Evolutionary conservation across 2,329 filamentous ascomycete species (phyloP).

Genomic region (Monosporascus sp.): DNA sequence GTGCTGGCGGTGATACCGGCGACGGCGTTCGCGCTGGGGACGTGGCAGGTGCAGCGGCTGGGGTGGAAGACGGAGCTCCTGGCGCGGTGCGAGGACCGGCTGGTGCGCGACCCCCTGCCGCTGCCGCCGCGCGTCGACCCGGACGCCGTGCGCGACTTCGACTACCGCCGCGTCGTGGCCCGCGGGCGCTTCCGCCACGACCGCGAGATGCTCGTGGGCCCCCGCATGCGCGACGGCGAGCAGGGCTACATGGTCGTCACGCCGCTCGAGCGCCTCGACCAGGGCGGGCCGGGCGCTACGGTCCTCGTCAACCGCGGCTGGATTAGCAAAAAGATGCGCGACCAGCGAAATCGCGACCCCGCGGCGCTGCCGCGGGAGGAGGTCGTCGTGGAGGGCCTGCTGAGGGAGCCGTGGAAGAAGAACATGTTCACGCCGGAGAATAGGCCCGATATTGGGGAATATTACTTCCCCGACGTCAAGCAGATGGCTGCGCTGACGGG

Average conservation of each 20-base stretch:
- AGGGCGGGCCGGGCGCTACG: slow-evolving; percentile 39
- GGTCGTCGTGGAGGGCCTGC: slow-evolving; percentile 74
- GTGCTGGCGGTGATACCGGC: slow-evolving; percentile 83
- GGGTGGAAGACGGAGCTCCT: slow-evolving; percentile 92
- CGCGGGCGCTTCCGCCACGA: slow-evolving; percentile 75
- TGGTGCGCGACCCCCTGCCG: slow-evolving; percentile 79
- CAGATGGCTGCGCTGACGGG: slow-evolving; percentile 84
- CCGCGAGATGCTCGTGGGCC: slow-evolving; percentile 93
- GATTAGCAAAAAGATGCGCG: slow-evolving; percentile 71
- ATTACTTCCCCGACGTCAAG: slow-evolving; percentile 89
- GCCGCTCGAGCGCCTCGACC: slow-evolving; percentile 68
- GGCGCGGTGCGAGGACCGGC: slow-evolving; percentile 84
- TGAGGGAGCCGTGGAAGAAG: slow-evolving; percentile 91
- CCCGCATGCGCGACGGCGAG: slow-evolving; percentile 80
- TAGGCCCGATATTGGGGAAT: slow-evolving; percentile 73
- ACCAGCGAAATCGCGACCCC: slow-evolving; percentile 57
- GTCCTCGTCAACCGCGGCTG: slow-evolving; percentile 88
- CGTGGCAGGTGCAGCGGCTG: slow-evolving; percentile 92
- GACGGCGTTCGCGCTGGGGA: slow-evolving; percentile 83
- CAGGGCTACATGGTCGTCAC: slow-evolving; percentile 91
- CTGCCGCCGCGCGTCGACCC: slow-evolving; percentile 80
- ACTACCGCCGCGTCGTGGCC: slow-evolving; percentile 79
- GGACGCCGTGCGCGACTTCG: slow-evolving; percentile 77
- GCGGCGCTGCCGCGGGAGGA: slow-evolving; percentile 63
- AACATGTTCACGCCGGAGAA: slow-evolving; percentile 97